Evolutionary conservation across 768 basidiomycete species (phyloP).

Genomic region (Sistotremastrum niveocremeum): DNA sequence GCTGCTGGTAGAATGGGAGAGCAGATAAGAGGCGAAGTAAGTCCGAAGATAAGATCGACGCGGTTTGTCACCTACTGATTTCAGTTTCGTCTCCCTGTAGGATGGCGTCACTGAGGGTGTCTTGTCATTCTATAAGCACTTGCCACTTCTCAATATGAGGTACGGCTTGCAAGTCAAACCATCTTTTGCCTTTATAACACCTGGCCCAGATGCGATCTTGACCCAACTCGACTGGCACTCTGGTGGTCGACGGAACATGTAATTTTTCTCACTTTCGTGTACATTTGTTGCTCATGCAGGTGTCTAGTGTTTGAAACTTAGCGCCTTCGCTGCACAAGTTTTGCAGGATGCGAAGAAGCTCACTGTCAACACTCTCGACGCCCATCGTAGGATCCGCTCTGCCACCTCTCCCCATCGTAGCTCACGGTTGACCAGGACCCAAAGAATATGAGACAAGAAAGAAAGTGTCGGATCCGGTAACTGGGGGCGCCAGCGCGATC

Average conservation of each 20-base stretch:
- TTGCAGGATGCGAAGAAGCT: slow-evolving; percentile 31
- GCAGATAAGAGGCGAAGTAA: slow-evolving; percentile 35
- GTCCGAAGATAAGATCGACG: slow-evolving; percentile 3
- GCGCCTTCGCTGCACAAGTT: slow-evolving; percentile 38
- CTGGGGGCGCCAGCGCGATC: slow-evolving; percentile 32
- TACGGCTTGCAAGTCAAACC: slow-evolving; percentile 4
- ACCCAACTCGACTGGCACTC: slow-evolving; percentile 33
- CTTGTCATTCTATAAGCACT: slow-evolving; percentile 43
- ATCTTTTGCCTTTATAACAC: background rate
- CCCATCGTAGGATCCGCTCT: slow-evolving; percentile 29
- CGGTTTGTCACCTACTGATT: background rate
- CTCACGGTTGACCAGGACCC: slow-evolving; percentile 16
- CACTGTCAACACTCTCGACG: slow-evolving; percentile 29
- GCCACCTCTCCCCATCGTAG: background rate
- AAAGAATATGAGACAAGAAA: slow-evolving; percentile 31
- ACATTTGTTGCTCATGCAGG: background rate
- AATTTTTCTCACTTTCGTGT: slow-evolving; percentile 4
- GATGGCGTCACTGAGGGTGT: slow-evolving; percentile 34
- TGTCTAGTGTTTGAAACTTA: slow-evolving; percentile 34
- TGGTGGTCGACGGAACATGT: slow-evolving; percentile 47
- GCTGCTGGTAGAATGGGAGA: slow-evolving; percentile 38
- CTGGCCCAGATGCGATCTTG: slow-evolving; percentile 35
- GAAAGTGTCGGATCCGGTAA: slow-evolving; percentile 27
- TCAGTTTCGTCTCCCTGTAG: slow-evolving; percentile 14
- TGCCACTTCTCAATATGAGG: slow-evolving; percentile 50